Percentiles rank a stretch among this genome's conserved stretches.
Evolutionary conservation across 345 rosid species (phyloP).

Genomic region (Isatis tinctoria): DNA sequence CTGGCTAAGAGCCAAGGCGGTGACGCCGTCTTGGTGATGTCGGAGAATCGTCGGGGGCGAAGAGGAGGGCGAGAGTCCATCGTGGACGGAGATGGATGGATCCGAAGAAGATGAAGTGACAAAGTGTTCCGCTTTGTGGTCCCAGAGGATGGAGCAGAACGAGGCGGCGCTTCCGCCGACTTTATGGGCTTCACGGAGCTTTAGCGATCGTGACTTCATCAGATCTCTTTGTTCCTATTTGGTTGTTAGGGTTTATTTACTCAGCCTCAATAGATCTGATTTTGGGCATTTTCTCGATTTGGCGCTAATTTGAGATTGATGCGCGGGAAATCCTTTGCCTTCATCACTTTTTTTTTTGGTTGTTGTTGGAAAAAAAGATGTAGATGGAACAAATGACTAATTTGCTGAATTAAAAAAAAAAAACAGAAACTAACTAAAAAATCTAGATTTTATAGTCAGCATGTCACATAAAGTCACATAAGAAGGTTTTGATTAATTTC

Average conservation of each 20-base stretch:
- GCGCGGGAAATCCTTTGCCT: not conserved
- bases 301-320: not conserved
- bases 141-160: slow-evolving; percentile 91
- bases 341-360: too few species aligned
- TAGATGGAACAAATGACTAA: too few species aligned
- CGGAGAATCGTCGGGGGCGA: slow-evolving; percentile 68
- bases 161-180: slow-evolving; percentile 42
- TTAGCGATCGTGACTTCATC: slow-evolving; percentile 77
- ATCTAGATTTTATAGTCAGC: too few species aligned
- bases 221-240: not conserved
- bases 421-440: too few species aligned
- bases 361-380: too few species aligned
- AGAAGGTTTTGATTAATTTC: too few species aligned
- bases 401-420: too few species aligned
- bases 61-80: slow-evolving; percentile 57
- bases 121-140: slow-evolving; percentile 61
- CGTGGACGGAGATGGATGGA: slow-evolving; percentile 67
- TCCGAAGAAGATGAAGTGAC: slow-evolving; percentile 91
- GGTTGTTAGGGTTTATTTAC: not conserved
- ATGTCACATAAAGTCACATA: too few species aligned
- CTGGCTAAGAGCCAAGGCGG: slow-evolving; percentile 76
- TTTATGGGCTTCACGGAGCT: slow-evolving; percentile 84
- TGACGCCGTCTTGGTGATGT: slow-evolving; percentile 94
- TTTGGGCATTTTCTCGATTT: not conserved
- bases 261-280: not conserved